Percentiles rank a stretch among this genome's conserved stretches.
These are phyloP conservation scores for Papilionanthe hybrid DNA, from an alignment of 116 monocot species.

Conservation along the genomic window DNA sequence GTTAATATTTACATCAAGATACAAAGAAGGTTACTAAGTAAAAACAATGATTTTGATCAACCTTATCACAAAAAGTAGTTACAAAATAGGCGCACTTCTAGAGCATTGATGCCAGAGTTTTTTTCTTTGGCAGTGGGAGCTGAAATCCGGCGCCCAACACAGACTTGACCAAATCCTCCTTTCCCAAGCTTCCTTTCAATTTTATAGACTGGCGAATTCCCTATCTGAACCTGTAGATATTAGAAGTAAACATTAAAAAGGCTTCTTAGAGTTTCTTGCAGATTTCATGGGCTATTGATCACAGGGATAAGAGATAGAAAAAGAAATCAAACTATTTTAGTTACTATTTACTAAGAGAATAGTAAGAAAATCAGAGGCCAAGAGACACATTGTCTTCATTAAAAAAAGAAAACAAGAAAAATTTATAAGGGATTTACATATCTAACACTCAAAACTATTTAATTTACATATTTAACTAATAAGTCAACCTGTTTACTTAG, in stretches of 20 bases:
- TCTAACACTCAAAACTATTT: no score
- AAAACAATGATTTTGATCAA: neutral
- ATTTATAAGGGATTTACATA: no score
- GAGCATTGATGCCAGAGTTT: slow-evolving; percentile 36
- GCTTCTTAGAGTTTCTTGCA: neutral
- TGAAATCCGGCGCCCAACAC: slow-evolving; percentile 68
- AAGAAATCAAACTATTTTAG: neutral
- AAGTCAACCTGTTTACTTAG: no score
- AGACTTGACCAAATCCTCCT: slow-evolving; percentile 96
- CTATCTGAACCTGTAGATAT: slow-evolving; percentile 58
- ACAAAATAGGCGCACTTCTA: slow-evolving; percentile 42
- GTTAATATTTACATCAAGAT: slow-evolving; percentile 10
- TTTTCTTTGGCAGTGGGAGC: slow-evolving; percentile 40
- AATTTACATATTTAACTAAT: no score
- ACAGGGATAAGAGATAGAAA: neutral
- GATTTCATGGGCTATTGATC: neutral
- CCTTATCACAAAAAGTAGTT: slow-evolving; percentile 6
- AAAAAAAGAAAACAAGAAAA: no score
- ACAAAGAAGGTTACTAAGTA: neutral
- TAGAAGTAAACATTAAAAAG: neutral
- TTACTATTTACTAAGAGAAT: neutral
- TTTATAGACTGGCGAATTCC: slow-evolving; percentile 64
- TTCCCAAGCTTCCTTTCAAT: slow-evolving; percentile 81
- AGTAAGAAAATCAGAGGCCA: neutral
- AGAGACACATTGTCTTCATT: no score